These are phyloP conservation scores for Aschersonia sp. DNA, from an alignment of 2,329 filamentous ascomycete species.

Conservation along the genomic window DNA sequence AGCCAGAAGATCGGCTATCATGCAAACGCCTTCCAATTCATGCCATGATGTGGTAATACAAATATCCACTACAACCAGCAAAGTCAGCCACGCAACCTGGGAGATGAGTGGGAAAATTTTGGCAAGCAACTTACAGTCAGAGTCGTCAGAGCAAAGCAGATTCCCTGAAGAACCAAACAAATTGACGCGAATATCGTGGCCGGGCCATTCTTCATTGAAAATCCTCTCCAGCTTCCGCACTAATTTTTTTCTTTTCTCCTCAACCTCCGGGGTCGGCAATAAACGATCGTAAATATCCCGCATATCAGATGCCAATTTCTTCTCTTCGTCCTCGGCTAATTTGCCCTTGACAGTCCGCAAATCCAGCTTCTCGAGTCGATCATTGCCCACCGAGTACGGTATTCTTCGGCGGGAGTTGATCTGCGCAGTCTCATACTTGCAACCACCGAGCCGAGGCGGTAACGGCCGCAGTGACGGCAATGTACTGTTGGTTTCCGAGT, in stretches of 20 bases:
- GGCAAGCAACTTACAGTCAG: slow-evolving; percentile 55
- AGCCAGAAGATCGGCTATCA: slow-evolving; percentile 72
- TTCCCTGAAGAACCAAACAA: slow-evolving; percentile 98
- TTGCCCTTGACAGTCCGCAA: slow-evolving; percentile 57
- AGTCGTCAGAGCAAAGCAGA: slow-evolving; percentile 84
- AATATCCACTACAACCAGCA: slow-evolving; percentile 59
- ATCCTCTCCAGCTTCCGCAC: slow-evolving; percentile 79
- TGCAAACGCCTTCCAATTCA: slow-evolving; percentile 77
- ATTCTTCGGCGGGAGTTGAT: slow-evolving; percentile 73
- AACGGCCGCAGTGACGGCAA: slow-evolving; percentile 54
- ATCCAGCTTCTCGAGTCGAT: slow-evolving; percentile 58
- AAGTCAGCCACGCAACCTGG: slow-evolving; percentile 3
- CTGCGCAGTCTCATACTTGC: slow-evolving; percentile 79
- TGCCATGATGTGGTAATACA: slow-evolving; percentile 90
- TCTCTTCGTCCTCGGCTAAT: slow-evolving; percentile 58
- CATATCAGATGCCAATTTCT: slow-evolving; percentile 68
- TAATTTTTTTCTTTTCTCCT: slow-evolving; percentile 58
- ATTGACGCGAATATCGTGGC: slow-evolving; percentile 75
- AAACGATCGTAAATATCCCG: slow-evolving; percentile 71
- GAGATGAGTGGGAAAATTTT: no score
- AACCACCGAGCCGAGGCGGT: slow-evolving; percentile 45
- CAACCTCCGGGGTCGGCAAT: slow-evolving; percentile 67
- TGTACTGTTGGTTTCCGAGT: slow-evolving; percentile 72
- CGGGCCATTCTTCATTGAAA: slow-evolving; percentile 84
- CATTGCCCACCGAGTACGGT: slow-evolving; percentile 78